Evolutionary conservation across 1,284 basidiomycete genomes (phyloP), one percentile per base, ranked within the genome.

Genomic region (Pseudozyma hubeiensis): DNA sequence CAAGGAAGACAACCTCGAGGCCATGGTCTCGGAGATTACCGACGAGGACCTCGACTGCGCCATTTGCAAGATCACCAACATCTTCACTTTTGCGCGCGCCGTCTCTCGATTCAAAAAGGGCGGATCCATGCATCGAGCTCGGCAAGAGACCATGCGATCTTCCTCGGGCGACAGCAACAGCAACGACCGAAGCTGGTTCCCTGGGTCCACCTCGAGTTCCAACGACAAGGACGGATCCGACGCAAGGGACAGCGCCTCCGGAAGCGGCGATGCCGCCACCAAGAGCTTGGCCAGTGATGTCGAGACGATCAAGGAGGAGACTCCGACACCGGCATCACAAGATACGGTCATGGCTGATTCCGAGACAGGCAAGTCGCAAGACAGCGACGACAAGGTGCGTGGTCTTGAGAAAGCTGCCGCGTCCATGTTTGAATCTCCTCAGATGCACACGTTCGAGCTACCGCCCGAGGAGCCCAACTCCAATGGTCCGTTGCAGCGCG

Each of bases 71-170:
- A 82, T 81, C 44, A 72, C 75, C 41, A 82, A 82, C 55, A 73
- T 84, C 51, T 84, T 84, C 37, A 78, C 81, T 5, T 74, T 83
- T 39, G 82, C 81, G 7, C 71, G 79, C 44, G 82, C 82, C n/a
- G 75, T 84, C 8, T 77, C 76, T 13, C 76, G 78, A 29, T 83
- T 84, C 75, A 83, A 82, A 59, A 75, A 64, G 47, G 72, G 63
- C 29, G 72, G 59, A 3, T 66, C 63, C 13, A 47, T 75, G 45
- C 17, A 51, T 10, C 53, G 67, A 17, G 67, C 59, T 29, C 50
- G 57, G 13, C 50, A 60, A 16, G 60, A 65, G 24, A 63, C 66
- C 1, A 52, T 67, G 5, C 53, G 59, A 10, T 64, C 60, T 13
- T 52, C 64, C 3, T 67, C 64, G 4, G 57, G 53, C 8, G 61